phyloP scores from a whole-genome alignment of 1,284 basidiomycete species.

The Pholiota adiposa region DNA sequence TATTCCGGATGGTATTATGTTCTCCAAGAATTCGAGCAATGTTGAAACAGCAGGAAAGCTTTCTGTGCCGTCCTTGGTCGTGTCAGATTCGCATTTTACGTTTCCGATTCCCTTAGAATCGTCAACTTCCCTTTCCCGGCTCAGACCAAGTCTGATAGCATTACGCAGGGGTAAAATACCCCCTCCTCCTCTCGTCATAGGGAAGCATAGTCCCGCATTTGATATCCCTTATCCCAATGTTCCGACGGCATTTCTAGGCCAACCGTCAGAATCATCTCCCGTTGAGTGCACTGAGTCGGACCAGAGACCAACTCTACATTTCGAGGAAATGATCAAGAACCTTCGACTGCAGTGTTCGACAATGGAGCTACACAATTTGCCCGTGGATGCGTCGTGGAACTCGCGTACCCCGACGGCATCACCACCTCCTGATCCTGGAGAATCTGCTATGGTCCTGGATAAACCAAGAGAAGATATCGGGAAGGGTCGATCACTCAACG shows the following conservation, averaged over 20 bases:
- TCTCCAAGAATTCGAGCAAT: slow-evolving; percentile 16
- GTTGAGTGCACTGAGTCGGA: slow-evolving; percentile 35
- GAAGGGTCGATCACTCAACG: neutral
- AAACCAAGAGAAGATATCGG: neutral
- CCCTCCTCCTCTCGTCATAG: slow-evolving; percentile 45
- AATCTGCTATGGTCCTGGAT: neutral
- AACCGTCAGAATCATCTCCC: slow-evolving; percentile 48
- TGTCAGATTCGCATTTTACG: slow-evolving; percentile 54
- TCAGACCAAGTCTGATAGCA: slow-evolving; percentile 38
- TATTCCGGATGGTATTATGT: slow-evolving; percentile 22
- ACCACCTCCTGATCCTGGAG: slow-evolving; percentile 7
- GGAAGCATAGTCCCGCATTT: slow-evolving; percentile 26
- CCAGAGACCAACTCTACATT: slow-evolving; percentile 40
- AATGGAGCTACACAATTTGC: slow-evolving; percentile 22
- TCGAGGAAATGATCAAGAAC: slow-evolving; percentile 60
- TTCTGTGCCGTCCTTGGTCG: slow-evolving; percentile 50
- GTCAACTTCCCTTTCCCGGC: slow-evolving; percentile 30
- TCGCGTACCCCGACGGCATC: slow-evolving; percentile 16
- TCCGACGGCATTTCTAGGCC: slow-evolving; percentile 64
- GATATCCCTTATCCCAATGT: slow-evolving; percentile 55
- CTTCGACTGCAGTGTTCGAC: slow-evolving; percentile 46
- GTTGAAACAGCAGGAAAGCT: slow-evolving; percentile 21
- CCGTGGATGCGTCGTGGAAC: slow-evolving; percentile 21
- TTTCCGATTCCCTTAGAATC: slow-evolving; percentile 51
- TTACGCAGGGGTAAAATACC: slow-evolving; percentile 55